A percentile compares a stretch with the other conserved stretches of the same genome.
phyloP scores from a whole-genome alignment of 306 rosid species.

The Nissolia schottii region DNA sequence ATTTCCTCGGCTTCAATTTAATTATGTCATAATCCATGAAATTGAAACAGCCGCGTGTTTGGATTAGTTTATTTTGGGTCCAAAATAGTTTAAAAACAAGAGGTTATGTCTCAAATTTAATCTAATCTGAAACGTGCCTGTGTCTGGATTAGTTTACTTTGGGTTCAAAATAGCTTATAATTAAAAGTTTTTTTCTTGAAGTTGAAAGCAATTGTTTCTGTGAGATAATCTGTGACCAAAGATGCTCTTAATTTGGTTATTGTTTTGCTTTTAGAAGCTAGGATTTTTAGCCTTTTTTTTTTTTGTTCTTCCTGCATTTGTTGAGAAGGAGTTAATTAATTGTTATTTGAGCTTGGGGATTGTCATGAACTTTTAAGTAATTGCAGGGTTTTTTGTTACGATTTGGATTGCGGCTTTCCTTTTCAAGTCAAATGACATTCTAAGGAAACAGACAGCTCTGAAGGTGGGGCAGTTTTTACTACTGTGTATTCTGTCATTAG shows the following conservation, averaged over 20 bases:
- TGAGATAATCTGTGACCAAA: background rate
- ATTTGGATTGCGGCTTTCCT: conserved; percentile 90
- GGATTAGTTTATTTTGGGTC: background rate
- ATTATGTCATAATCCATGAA: background rate
- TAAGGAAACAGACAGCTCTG: conserved; percentile 81
- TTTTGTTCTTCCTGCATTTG: too few relatives aligned
- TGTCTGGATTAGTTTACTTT: background rate
- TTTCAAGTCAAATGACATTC: conserved; percentile 91
- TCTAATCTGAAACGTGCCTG: too few relatives aligned
- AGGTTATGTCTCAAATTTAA: background rate
- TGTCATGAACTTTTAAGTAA: background rate
- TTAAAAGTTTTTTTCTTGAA: background rate
- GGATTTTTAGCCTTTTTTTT: background rate
- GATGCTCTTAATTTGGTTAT: background rate
- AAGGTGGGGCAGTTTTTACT: conserved; percentile 40
- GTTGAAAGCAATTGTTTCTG: background rate
- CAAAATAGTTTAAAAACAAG: background rate
- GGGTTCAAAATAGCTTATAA: background rate
- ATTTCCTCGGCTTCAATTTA: background rate
- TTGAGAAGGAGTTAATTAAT: background rate
- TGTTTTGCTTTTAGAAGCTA: background rate
- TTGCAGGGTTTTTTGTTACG: conserved; percentile 65
- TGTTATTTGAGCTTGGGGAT: background rate
- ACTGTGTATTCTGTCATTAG: background rate
- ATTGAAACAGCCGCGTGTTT: background rate